Base-by-base conservation (phyloP, 352 stramenopile species). In the Phytophthora pseudosyringae region DNA sequence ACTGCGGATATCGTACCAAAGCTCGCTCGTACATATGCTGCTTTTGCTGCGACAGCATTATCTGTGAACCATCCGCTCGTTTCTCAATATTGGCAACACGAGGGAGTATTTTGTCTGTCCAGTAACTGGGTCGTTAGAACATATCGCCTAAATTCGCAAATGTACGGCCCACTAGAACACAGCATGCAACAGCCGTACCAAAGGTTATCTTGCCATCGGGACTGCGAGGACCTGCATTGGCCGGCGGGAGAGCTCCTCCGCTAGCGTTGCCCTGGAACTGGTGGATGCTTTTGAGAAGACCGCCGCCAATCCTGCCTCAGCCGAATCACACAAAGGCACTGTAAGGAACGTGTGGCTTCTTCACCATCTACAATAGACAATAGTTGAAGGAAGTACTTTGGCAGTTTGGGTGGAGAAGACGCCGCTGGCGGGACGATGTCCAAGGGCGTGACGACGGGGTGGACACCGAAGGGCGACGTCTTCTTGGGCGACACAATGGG, bases 51-150 rank as follows among this genome's bases (percentile, higher is more conserved):
- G 64, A 70, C 1, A 80, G 63, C 31, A 86, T 51, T 16, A 73
- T 52, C 28, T 84, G 71, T 15, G 81, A 50, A 0, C 66, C 75
- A 21, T 85, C 73, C 12, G 50, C 47, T n/a, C 76, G 74, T 55
- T 90, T 90, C 33, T 89, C 83, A 10, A 92, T 92, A 50, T 82
- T 75, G 4, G 83, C 83, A 18, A 92, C 83, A 15, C 83, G 80
- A 43, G 83, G 83, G 7, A 92, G 69, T 46, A 85, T 79, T 64
- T 89, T 90, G 51, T 89, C 83, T 92, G 39, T 5, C 26, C 7
- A 36, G 16, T 15, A 54, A 25, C 35, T 26, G 29, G 12, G 12
- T n/a, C 13, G 46, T 58, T 35, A 56, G 33, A 67, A 33, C 26
- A 28, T 31, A 31, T 18, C 6, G 48, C 36, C n/a, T n/a, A n/a